These are phyloP conservation scores for Euphorbia tirucalli DNA, from an alignment of 345 rosid species.

Conservation along the genomic window DNA sequence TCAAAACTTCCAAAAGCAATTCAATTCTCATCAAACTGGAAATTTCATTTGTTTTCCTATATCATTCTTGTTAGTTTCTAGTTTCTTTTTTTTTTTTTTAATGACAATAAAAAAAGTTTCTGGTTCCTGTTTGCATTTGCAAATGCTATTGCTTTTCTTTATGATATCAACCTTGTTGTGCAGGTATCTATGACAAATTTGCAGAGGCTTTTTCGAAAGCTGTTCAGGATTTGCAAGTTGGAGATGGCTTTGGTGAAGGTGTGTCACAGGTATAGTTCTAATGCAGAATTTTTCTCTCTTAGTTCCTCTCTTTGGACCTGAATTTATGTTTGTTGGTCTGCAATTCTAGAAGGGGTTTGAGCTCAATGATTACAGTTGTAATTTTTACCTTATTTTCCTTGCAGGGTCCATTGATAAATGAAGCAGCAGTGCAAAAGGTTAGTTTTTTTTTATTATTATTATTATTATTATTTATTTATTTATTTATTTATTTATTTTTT, in stretches of 20 bases:
- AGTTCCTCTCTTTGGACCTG: not conserved
- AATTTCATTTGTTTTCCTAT: not conserved
- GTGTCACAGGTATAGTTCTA: slow-evolving; percentile 47
- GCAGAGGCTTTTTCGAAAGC: slow-evolving; percentile 80
- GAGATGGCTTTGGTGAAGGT: slow-evolving; percentile 88
- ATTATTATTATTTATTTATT: not conserved
- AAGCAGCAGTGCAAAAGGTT: slow-evolving; percentile 89
- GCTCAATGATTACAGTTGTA: slow-evolving; percentile 6
- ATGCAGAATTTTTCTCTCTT: not conserved
- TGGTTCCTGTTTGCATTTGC: not conserved
- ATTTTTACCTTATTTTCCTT: slow-evolving; percentile 16
- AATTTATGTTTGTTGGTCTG: not conserved
- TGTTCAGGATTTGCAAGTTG: slow-evolving; percentile 82
- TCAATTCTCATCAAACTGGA: not conserved
- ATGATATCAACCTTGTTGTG: slow-evolving; percentile 9
- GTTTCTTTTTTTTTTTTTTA: too few relatives aligned
- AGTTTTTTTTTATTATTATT: not conserved
- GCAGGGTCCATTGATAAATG: slow-evolving; percentile 97
- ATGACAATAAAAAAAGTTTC: too few relatives aligned
- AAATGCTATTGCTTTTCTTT: not conserved
- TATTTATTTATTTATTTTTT: too few relatives aligned
- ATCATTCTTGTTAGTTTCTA: not conserved
- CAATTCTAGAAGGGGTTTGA: slow-evolving; percentile 9
- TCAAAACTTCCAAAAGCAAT: not conserved
- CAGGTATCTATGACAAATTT: slow-evolving; percentile 95